These are phyloP conservation scores for Dactylonectria macrodidyma DNA, from an alignment of 2,329 filamentous ascomycete genomes.

Conservation along the genomic window DNA sequence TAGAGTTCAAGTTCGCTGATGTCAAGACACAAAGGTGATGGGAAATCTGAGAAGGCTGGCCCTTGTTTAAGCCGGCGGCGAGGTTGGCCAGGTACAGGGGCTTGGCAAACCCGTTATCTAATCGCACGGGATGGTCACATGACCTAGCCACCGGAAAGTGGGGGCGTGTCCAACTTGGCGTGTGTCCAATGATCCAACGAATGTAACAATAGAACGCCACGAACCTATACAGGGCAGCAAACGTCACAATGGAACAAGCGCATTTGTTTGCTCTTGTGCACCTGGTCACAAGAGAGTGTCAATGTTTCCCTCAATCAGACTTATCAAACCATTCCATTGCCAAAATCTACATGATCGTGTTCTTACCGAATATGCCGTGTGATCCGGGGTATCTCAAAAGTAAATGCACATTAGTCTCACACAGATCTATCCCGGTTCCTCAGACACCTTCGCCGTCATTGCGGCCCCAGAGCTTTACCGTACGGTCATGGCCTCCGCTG, in stretches of 20 bases:
- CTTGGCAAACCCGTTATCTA: conserved; percentile 43
- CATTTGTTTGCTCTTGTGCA: not conserved
- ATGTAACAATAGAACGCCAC: not conserved
- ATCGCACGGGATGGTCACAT: conserved; percentile 43
- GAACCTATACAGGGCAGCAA: not conserved
- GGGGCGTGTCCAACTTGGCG: conserved; percentile 10
- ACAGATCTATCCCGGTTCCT: conserved; percentile 33
- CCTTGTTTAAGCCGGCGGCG: conserved; percentile 30
- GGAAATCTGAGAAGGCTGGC: conserved; percentile 30
- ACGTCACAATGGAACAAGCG: conserved; percentile 2
- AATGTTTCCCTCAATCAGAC: not conserved
- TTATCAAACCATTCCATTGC: conserved; percentile 4
- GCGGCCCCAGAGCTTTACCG: conserved; percentile 95
- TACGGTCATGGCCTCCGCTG: conserved; percentile 93
- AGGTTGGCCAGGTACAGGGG: conserved; percentile 43
- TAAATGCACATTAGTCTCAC: conserved; percentile 36
- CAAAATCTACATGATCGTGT: conserved; percentile 3
- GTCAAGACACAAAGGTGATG: conserved; percentile 25
- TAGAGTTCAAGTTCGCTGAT: conserved; percentile 10
- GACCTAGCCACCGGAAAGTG: conserved; percentile 32
- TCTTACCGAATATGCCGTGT: conserved; percentile 28
- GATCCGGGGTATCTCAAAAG: conserved; percentile 46
- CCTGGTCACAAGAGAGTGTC: not conserved
- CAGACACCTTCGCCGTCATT: conserved; percentile 77
- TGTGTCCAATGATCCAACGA: not conserved